Evolutionary conservation across 805 yeast genomes (phyloP).

Genomic region (Pichia thaimueangensis): DNA sequence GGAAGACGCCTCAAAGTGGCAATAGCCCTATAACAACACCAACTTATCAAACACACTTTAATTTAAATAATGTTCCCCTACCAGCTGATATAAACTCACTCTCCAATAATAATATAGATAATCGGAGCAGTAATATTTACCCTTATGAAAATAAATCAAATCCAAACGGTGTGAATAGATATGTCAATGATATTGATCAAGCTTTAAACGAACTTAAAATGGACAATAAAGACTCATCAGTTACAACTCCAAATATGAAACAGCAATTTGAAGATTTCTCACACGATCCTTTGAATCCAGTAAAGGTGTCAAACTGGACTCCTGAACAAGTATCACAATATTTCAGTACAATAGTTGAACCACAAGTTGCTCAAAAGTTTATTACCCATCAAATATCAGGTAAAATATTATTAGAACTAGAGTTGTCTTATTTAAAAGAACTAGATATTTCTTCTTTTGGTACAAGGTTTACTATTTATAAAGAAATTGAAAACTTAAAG

Average conservation of each 20-base stretch:
- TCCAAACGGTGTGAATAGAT: constrained; percentile 25
- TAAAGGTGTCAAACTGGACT: constrained; percentile 60
- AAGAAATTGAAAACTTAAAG: constrained; percentile 76
- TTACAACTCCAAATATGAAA: not conserved
- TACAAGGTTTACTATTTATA: constrained; percentile 85
- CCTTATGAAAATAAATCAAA: not conserved
- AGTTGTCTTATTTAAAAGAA: constrained; percentile 81
- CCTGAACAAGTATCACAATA: constrained; percentile 81
- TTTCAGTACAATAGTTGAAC: constrained; percentile 63
- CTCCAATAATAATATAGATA: not conserved
- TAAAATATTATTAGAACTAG: constrained; percentile 74
- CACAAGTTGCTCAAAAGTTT: constrained; percentile 70
- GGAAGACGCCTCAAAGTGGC: constrained; percentile 36
- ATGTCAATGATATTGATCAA: constrained; percentile 66
- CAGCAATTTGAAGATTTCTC: not conserved
- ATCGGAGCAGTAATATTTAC: not conserved
- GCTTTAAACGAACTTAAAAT: constrained; percentile 58
- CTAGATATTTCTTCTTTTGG: constrained; percentile 91
- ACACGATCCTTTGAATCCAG: constrained; percentile 34
- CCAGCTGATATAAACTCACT: not conserved
- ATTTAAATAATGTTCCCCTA: not conserved
- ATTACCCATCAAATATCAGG: constrained; percentile 88
- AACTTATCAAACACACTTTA: constrained; percentile 9
- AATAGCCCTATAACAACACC: constrained; percentile 25
- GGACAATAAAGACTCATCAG: not conserved